Conservation (phyloP, 352 stramenopile genomes). For the Thalassiosira sp. region DNA sequence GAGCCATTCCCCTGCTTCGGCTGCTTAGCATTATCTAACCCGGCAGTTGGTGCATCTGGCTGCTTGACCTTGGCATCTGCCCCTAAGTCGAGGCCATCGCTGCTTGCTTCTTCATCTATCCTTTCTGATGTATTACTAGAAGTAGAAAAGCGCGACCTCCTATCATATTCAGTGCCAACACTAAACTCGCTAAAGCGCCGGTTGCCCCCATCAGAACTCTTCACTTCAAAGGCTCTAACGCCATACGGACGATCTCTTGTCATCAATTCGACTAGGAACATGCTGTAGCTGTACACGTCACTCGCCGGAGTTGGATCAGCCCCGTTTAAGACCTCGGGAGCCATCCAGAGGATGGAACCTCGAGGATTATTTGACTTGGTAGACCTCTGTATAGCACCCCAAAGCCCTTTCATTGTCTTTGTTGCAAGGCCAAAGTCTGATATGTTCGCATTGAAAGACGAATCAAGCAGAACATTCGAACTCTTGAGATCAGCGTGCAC, state of each 20-base stretch:
- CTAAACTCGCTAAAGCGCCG: slow-evolving; percentile 5
- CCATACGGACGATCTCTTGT: slow-evolving; percentile 8
- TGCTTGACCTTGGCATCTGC: no score
- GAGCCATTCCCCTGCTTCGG: background rate
- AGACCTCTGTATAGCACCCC: slow-evolving; percentile 9
- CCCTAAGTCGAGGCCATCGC: background rate
- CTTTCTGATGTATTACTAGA: no score
- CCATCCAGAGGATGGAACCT: slow-evolving; percentile 7
- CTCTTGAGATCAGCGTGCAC: slow-evolving; percentile 14
- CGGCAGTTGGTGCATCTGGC: no score
- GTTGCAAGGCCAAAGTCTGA: slow-evolving; percentile 19
- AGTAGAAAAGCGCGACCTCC: background rate
- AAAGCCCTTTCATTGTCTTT: slow-evolving; percentile 18
- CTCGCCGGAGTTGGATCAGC: slow-evolving; percentile 5
- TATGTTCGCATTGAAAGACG: slow-evolving; percentile 13
- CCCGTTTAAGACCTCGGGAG: slow-evolving; percentile 19
- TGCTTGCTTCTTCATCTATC: background rate
- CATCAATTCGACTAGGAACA: slow-evolving; percentile 24
- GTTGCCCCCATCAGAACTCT: background rate
- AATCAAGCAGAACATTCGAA: slow-evolving; percentile 16
- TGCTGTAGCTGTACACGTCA: slow-evolving; percentile 19
- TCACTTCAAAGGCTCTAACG: slow-evolving; percentile 2
- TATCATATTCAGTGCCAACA: slow-evolving; percentile 1
- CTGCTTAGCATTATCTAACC: slow-evolving; percentile 1
- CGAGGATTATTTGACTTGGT: slow-evolving; percentile 8